A percentile compares a stretch with the other conserved stretches of the same genome.
Conservation (phyloP, 1,139 yeast species). For the Wickerhamomyces sp. region DNA sequence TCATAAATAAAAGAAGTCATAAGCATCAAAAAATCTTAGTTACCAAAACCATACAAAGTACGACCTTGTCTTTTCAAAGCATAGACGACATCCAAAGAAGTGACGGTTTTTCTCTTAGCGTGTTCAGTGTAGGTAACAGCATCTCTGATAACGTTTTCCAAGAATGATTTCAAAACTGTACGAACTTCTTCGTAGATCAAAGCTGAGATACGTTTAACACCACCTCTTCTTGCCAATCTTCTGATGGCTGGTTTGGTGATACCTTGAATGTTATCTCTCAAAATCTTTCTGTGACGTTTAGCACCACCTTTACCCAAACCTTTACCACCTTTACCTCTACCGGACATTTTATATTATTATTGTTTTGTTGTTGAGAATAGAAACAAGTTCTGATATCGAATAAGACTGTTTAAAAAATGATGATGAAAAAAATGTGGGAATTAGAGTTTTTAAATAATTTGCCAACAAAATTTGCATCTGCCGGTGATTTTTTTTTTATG, state of each 20-base stretch:
- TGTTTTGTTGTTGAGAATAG: slow-evolving; percentile 1
- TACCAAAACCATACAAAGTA: slow-evolving; percentile 99
- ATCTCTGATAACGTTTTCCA: slow-evolving; percentile 96
- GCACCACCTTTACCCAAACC: slow-evolving; percentile 99
- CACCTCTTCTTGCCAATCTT: slow-evolving; percentile 99
- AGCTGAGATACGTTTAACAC: slow-evolving; percentile 99
- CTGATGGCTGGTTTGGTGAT: slow-evolving; percentile 99
- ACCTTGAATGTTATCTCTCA: slow-evolving; percentile 99
- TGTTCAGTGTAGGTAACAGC: slow-evolving; percentile 99
- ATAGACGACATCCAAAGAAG: slow-evolving; percentile 96
- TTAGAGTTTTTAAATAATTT: neutral
- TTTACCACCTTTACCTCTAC: slow-evolving; percentile 99
- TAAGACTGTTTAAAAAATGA: neutral
- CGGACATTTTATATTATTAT: slow-evolving; percentile 69
- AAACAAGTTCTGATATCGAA: too few species aligned
- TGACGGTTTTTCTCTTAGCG: slow-evolving; percentile 99
- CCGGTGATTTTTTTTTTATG: too few species aligned
- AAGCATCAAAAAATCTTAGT: slow-evolving; percentile 41
- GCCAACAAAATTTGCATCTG: too few species aligned
- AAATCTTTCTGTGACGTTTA: slow-evolving; percentile 99
- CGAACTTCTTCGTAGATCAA: slow-evolving; percentile 98
- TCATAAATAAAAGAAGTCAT: slow-evolving; percentile 1
- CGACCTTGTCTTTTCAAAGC: slow-evolving; percentile 99
- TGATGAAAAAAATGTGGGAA: neutral
- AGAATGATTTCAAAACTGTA: slow-evolving; percentile 91